These are phyloP conservation scores for Actinidia arguta DNA, from an alignment of 179 eudicot genomes.

Conservation along the genomic window DNA sequence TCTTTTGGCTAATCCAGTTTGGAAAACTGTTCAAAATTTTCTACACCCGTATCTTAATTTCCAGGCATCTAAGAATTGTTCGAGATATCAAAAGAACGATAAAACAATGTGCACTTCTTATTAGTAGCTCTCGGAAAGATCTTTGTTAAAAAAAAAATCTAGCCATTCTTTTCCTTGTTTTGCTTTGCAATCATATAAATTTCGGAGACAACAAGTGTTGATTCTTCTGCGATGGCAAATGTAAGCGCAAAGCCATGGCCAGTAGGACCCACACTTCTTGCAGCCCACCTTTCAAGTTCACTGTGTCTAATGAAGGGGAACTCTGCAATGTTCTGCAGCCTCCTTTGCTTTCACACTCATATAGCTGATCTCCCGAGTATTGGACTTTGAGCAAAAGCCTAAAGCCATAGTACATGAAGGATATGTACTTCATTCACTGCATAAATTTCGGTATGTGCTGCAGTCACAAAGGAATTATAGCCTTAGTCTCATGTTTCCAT, in stretches of 20 bases:
- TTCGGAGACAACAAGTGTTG: slow-evolving; percentile 56
- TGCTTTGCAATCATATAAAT: background rate
- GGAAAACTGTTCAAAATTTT: too few relatives aligned
- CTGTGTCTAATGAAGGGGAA: slow-evolving; percentile 91
- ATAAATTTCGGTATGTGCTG: slow-evolving; percentile 97
- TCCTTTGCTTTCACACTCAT: slow-evolving; percentile 77
- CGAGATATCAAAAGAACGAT: background rate
- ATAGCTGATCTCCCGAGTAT: slow-evolving; percentile 77
- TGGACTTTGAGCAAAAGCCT: slow-evolving; percentile 81
- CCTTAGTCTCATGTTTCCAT: background rate
- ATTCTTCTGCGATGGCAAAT: slow-evolving; percentile 83
- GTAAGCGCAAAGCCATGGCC: slow-evolving; percentile 84
- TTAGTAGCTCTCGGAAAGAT: too few relatives aligned
- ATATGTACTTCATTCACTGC: slow-evolving; percentile 88
- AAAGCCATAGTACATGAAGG: slow-evolving; percentile 71
- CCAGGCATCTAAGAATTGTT: background rate
- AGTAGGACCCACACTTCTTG: slow-evolving; percentile 91
- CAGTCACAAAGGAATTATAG: slow-evolving; percentile 16
- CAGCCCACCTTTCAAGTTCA: slow-evolving; percentile 78
- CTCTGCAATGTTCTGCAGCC: slow-evolving; percentile 85
- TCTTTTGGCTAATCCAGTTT: background rate
- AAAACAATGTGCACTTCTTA: background rate
- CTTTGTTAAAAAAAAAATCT: too few relatives aligned
- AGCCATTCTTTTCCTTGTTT: background rate
- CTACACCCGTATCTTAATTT: background rate